Evolutionary conservation across 106 monocot species (phyloP), one percentile per base, ranked within the genome.

Genomic region (Dioscorea alata): DNA sequence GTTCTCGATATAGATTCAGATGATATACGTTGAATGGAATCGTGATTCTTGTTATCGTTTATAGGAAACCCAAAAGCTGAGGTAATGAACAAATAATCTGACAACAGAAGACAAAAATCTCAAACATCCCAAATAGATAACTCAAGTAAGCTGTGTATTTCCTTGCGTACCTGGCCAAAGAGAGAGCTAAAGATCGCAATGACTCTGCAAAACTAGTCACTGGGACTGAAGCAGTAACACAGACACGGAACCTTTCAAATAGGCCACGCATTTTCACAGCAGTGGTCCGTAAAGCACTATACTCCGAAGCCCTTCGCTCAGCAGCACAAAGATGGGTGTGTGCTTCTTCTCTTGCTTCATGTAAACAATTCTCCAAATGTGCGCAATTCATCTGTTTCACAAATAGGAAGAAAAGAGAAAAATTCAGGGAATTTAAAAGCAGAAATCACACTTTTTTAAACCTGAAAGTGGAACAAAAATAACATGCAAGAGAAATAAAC

Each of bases 311-410:
- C 82, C 84, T 92, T 57, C 97, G 66, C 19, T 99, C 97, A 65
- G 97, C 97, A 65, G 97, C 83, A 74, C 92, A 99, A 61, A 90
- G 78, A 75, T 90, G 90, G 21, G 87, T 90, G 48, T 81, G 89
- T 0, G 97, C 92, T 74, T 92, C 89, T 83, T 99, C 92, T 82
- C 97, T 90, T 52, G 97, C 97, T 78, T 99, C 89, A 77, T 90
- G 97, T 49, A 99, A 72, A 71, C 87, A 84, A 68, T 99, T 93
- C 68, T 99, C 97, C 74, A 99, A 72, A 64, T 99, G 92, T 35
- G 71, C 97, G 78, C 92, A 93, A 59, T 99, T 99, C 85, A 93
- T 83, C 97, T 99, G 76, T 65, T 66, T 31, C 20, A 25, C 8
- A 34, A 35, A 64, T 17, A 42, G 21, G 6, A 35, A 56, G 73